A percentile compares a stretch with the other conserved stretches of the same genome.
These are phyloP conservation scores for Haplosporangium gracile DNA, from an alignment of 192 early-diverging fungal species.

Conservation along the genomic window DNA sequence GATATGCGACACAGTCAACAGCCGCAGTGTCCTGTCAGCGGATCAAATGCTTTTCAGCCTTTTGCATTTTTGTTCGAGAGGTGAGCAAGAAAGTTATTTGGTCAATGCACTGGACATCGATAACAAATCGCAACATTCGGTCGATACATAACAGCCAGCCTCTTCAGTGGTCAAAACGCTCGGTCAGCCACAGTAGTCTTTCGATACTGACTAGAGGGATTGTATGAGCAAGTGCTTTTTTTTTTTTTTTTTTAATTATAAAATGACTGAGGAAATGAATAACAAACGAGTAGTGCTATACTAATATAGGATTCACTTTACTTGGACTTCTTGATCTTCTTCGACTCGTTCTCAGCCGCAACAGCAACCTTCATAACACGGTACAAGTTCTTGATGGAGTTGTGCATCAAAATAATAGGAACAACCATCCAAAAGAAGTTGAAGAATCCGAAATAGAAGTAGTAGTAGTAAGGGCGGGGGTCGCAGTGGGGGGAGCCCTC, in stretches of 20 bases:
- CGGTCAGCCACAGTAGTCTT: no score
- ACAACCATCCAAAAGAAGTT: constrained; percentile 90
- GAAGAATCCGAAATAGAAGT: constrained; percentile 89
- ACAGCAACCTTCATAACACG: constrained; percentile 65
- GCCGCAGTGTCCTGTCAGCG: no score
- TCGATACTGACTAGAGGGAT: no score
- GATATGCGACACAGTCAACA: no score
- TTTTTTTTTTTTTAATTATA: background rate
- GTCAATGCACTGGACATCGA: no score
- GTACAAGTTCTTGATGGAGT: constrained; percentile 64
- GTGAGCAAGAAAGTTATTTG: no score
- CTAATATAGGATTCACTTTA: constrained; percentile 8
- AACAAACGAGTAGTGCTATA: background rate
- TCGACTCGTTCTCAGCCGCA: constrained; percentile 51
- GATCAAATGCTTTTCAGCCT: no score
- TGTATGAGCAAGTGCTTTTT: background rate
- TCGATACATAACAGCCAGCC: no score
- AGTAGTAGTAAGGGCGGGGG: constrained; percentile 88
- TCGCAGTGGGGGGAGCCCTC: constrained; percentile 77
- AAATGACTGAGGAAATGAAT: background rate
- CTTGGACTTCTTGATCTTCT: constrained; percentile 56
- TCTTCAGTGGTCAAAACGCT: no score
- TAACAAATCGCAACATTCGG: no score
- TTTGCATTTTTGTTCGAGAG: no score
- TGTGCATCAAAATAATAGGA: constrained; percentile 65